Conservation (phyloP, 345 rosid genomes). For the Dovyalis caffra region DNA sequence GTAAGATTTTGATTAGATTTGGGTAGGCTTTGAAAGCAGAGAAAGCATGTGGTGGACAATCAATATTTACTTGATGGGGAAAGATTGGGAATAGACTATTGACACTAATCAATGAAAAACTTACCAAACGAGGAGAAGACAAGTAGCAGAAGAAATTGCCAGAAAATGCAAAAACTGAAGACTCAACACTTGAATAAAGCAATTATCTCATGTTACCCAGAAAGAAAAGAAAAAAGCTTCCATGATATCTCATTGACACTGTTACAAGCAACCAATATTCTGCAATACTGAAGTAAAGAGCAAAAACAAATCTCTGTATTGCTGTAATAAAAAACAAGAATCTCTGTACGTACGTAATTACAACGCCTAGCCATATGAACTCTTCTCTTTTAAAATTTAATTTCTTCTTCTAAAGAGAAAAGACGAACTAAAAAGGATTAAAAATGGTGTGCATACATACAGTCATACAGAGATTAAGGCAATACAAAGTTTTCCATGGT, state of each 20-base stretch:
- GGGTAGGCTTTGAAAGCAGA: not conserved
- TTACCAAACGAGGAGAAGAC: slow-evolving; percentile 7
- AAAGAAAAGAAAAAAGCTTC: not conserved
- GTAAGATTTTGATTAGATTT: not conserved
- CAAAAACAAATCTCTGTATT: not conserved
- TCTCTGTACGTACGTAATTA: slow-evolving; percentile 11
- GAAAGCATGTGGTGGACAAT: not conserved
- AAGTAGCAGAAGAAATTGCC: slow-evolving; percentile 8
- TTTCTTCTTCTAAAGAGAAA: not conserved
- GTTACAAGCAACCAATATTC: not conserved
- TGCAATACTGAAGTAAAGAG: not conserved
- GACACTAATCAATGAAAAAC: not conserved
- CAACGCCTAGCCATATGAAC: not conserved
- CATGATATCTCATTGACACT: not conserved
- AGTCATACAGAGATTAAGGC: slow-evolving; percentile 8
- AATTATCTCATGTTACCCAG: not conserved
- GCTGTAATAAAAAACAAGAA: not conserved
- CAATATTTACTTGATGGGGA: not conserved
- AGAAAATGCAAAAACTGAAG: not conserved
- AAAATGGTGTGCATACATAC: not conserved
- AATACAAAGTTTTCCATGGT: not conserved
- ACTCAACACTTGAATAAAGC: not conserved
- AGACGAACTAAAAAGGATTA: not conserved
- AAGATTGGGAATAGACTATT: not conserved
- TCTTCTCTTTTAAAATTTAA: not conserved